Percentiles rank a stretch among this genome's conserved stretches.
phyloP scores from a whole-genome alignment of 257 asterid species.

The Salvia splendens region DNA sequence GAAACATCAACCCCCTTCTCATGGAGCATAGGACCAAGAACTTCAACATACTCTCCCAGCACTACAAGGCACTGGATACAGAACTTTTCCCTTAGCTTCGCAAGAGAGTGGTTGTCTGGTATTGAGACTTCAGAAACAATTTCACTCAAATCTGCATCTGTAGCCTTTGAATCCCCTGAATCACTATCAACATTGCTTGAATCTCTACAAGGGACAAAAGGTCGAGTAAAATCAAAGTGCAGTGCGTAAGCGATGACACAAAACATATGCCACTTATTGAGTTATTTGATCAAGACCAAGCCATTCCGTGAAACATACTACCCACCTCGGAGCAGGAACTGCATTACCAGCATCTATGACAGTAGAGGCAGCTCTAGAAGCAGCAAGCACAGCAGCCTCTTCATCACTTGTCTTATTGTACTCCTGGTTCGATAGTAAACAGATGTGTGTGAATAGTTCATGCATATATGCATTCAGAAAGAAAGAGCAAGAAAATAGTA shows the following conservation, averaged over 20 bases:
- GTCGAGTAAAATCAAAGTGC: constrained; percentile 17
- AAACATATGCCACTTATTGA: background rate
- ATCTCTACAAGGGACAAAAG: constrained; percentile 46
- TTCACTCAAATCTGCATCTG: constrained; percentile 56
- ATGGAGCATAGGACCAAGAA: constrained; percentile 95
- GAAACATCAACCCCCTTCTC: constrained; percentile 98
- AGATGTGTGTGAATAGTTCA: constrained; percentile 22
- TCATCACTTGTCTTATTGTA: constrained; percentile 72
- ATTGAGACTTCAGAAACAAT: constrained; percentile 61
- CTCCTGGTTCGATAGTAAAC: constrained; percentile 50
- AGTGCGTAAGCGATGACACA: background rate
- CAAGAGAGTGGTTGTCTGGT: constrained; percentile 67
- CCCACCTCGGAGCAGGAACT: constrained; percentile 73
- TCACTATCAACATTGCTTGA: constrained; percentile 51
- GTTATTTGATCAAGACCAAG: constrained; percentile 18
- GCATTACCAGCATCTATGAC: constrained; percentile 89
- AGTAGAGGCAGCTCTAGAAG: constrained; percentile 84
- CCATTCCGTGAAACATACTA: constrained; percentile 26
- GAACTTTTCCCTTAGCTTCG: constrained; percentile 86
- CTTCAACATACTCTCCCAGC: constrained; percentile 98
- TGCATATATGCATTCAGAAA: constrained; percentile 25
- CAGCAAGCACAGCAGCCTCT: constrained; percentile 86
- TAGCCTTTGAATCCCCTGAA: constrained; percentile 48
- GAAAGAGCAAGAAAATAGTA: constrained; percentile 27
- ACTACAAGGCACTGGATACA: constrained; percentile 89